phyloP scores from a whole-genome alignment of 352 stramenopile species.

The Halophytophthora batemanensis region DNA sequence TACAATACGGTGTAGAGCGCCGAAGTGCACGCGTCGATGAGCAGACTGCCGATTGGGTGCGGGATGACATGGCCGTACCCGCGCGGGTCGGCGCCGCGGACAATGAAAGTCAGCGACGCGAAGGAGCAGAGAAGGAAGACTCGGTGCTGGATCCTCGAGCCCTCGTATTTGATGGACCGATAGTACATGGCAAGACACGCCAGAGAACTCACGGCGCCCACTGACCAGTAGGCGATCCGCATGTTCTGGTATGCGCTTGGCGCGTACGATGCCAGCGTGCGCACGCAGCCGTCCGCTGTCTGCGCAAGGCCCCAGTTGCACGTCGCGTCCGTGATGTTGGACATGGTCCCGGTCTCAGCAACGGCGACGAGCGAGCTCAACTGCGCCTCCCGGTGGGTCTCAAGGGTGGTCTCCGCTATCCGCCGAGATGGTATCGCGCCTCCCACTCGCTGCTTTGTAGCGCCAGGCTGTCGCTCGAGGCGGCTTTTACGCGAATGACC shows the following conservation, averaged over 20 bases:
- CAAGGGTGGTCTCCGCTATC: no score
- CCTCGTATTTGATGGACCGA: slow-evolving; percentile 13
- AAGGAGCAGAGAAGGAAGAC: slow-evolving; percentile 18
- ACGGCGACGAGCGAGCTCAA: no score
- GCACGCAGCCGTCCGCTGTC: no score
- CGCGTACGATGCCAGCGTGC: slow-evolving; percentile 12
- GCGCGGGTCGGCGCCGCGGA: slow-evolving; percentile 15
- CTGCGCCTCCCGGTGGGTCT: no score
- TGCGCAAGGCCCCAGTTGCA: no score
- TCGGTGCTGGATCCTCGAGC: slow-evolving; percentile 13
- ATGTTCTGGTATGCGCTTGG: slow-evolving; percentile 6
- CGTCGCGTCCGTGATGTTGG: no score
- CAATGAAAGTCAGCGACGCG: slow-evolving; percentile 14
- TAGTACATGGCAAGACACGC: slow-evolving; percentile 8
- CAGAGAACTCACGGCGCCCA: slow-evolving; percentile 1
- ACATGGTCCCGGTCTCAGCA: no score
- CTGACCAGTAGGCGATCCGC: slow-evolving; percentile 12
- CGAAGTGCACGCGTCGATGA: slow-evolving; percentile 23
- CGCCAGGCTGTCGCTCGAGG: no score
- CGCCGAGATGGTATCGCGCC: no score
- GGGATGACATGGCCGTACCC: slow-evolving; percentile 22
- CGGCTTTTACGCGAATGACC: no score
- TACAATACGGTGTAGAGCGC: slow-evolving; percentile 23
- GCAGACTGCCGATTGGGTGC: slow-evolving; percentile 10
- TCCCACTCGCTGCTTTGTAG: no score